A percentile compares a stretch with the other conserved stretches of the same genome.
These are phyloP conservation scores for Pseudohalonectria lignicola DNA, from an alignment of 2,329 filamentous ascomycete genomes.

Conservation along the genomic window DNA sequence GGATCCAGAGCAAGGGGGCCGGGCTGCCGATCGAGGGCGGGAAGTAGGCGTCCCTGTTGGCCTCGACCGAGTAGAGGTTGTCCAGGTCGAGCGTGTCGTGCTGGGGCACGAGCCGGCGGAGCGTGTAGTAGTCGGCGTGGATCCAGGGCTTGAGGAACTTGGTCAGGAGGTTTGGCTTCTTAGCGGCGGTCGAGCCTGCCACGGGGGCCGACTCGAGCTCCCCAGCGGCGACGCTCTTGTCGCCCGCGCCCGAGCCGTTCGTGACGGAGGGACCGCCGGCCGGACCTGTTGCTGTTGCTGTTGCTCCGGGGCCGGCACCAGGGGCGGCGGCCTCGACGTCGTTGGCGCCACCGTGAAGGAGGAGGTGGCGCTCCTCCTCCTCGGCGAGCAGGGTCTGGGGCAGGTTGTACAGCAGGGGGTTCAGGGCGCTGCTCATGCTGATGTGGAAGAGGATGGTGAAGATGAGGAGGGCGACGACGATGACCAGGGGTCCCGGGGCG, in stretches of 20 bases:
- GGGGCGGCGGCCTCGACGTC: slow-evolving; percentile 11
- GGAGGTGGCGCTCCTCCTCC: slow-evolving; percentile 20
- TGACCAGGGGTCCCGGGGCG: slow-evolving; percentile 56
- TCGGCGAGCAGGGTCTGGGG: slow-evolving; percentile 56
- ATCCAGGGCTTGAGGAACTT: slow-evolving; percentile 71
- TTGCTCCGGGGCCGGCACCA: slow-evolving; percentile 5
- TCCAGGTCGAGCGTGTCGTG: slow-evolving; percentile 32
- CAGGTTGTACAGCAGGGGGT: slow-evolving; percentile 67
- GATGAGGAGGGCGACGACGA: slow-evolving; percentile 66
- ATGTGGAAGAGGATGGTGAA: slow-evolving; percentile 70
- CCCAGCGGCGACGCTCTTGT: slow-evolving; percentile 9
- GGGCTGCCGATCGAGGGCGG: slow-evolving; percentile 56
- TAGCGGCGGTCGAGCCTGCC: slow-evolving; percentile 14
- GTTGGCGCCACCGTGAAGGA: slow-evolving; percentile 2
- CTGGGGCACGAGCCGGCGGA: slow-evolving; percentile 59
- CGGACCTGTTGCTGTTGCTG: slow-evolving; percentile 6
- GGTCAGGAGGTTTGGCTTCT: slow-evolving; percentile 46
- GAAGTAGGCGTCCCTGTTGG: slow-evolving; percentile 59
- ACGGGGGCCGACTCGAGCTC: slow-evolving; percentile 3
- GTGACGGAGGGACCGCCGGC: slow-evolving; percentile 10
- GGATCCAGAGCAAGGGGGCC: slow-evolving; percentile 73
- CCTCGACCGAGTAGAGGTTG: slow-evolving; percentile 48
- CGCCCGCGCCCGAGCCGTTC: slow-evolving; percentile 4
- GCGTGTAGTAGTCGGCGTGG: slow-evolving; percentile 59
- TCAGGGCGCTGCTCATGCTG: slow-evolving; percentile 59